Evolutionary conservation across 1,139 yeast genomes (phyloP).

Genomic region (Scheffersomyces segobiensis): DNA sequence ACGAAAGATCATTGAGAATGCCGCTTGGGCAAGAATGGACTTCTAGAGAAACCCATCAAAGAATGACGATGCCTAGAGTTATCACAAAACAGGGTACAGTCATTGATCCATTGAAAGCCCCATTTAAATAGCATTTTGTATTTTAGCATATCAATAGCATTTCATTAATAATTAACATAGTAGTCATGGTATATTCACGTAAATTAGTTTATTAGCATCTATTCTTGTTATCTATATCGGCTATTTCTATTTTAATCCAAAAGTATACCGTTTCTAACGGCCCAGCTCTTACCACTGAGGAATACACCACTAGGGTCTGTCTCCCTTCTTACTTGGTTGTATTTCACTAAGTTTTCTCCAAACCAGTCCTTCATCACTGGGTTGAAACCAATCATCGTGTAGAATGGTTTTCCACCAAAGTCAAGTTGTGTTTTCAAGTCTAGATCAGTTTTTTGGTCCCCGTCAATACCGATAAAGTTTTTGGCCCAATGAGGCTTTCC

Average conservation of each 20-base stretch:
- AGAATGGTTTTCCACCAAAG: constrained; percentile 54
- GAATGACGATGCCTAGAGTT: constrained; percentile 84
- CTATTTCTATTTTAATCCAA: constrained; percentile 15
- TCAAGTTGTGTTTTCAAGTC: constrained; percentile 39
- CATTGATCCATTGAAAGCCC: constrained; percentile 84
- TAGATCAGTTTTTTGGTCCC: constrained; percentile 35
- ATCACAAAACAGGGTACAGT: constrained; percentile 85
- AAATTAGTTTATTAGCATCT: neutral
- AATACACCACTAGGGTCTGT: constrained; percentile 85
- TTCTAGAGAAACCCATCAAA: constrained; percentile 82
- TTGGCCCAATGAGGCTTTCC: constrained; percentile 99
- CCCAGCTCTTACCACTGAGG: constrained; percentile 77
- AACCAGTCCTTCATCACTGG: constrained; percentile 75
- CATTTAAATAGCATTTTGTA: constrained; percentile 37
- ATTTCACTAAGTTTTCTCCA: constrained; percentile 65
- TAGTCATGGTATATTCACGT: neutral
- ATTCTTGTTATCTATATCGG: neutral
- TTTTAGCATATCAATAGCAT: neutral
- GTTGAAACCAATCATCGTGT: constrained; percentile 80
- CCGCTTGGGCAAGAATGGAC: constrained; percentile 99
- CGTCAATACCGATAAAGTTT: constrained; percentile 74
- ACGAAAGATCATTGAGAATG: constrained; percentile 89
- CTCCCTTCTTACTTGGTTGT: constrained; percentile 59
- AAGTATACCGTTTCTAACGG: constrained; percentile 73
- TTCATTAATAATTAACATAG: neutral